Evolutionary conservation across 176 grass and related monocot genomes (phyloP), one percentile per base, ranked within the genome.

Genomic region (Rhynchospora pubera): DNA sequence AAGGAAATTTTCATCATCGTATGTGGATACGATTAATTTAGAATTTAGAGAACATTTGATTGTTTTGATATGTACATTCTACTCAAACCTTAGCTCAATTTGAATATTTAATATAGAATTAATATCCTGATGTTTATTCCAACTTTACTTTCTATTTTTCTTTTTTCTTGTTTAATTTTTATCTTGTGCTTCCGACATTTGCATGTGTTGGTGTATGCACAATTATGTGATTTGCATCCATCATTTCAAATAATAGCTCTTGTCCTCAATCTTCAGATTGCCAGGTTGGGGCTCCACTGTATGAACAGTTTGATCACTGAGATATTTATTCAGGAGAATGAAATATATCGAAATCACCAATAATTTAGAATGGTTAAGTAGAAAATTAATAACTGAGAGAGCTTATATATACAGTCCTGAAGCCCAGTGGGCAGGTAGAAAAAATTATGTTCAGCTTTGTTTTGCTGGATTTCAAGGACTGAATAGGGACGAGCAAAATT

Each of bases 11-110:
- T 60, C 59, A 53, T 79, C 34, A 9, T 79, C 7, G 32, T n/a
- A 79, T 55, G 11, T 60, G 9, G 51, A 68, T 61, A 61, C 18
- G 43, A 44, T 68, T 68, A 68, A 68, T 68, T 7, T 32, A 79
- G 24, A 57, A 26, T 60, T 79, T 51, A 65, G 15, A 45, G 71
- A 76, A 23, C 48, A 56, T 64, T 82, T 53, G 34, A 21, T 65
- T 82, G 79, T 48, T 45, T 82, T 32, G 22, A 65, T 34, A 80
- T 80, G 78, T 65, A 81, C 9, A 70, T 70, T 70, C 15, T 46
- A 70, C 21, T 70, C 66, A 70, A 70, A 70, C 18, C 9, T 44
- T 21, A 70, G 15, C 44, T 70, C n/a, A 15, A 34, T 69, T 47
- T 71, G 18, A 46, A 63, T 14, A 12, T 71, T 21, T 22, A 70